Evolutionary conservation across 495 filamentous ascomycete species (phyloP), one percentile per base, ranked within the genome.

Genomic region (Saxophila tyrrhenica): DNA sequence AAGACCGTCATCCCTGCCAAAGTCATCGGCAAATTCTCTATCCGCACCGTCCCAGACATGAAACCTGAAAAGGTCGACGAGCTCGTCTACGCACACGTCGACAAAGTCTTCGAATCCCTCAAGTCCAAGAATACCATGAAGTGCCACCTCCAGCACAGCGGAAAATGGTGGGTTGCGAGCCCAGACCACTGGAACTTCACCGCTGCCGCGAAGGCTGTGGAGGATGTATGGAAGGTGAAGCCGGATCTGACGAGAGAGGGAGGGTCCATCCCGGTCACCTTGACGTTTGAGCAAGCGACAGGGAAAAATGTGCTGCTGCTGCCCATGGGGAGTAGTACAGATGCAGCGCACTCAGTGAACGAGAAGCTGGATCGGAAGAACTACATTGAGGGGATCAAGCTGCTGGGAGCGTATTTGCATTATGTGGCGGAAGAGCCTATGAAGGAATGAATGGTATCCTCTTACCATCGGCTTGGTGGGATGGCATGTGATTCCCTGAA

Each of bases 1-100:
- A 99, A 99, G 78, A 99, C 92, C 0, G 92, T 99, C 63, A 99
- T 99, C 55, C 92, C 92, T 0, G 91, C 92, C 56, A 96, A 94
- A 73, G 94, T 97, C 39, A 83, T 83, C 56, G 92, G 94, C 64
- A 99, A 99, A 71, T 99, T 99, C 74, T 94, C 87, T 22, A 94
- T 99, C 68, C 81, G 92, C 48, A 96, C 90, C 42, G 92, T 99
- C 23, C 92, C 92, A 24, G 81, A 99, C 72, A 99, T 99, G 94
- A 84, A 96, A 59, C 87, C 85, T 62, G 79, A 86, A 23, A 78
- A 85, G 66, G 90, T 95, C 61, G 88, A 94, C 72, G 74, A 82
- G 59, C 76, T 83, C 38, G 91, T 97, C 29, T 83, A 81, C 70
- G 79, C 85, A 64, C 77, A 92, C 67, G 75, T 97, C 57, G 75